Conservation (phyloP, 345 rosid genomes). For the Crucihimalaya himalaica region DNA sequence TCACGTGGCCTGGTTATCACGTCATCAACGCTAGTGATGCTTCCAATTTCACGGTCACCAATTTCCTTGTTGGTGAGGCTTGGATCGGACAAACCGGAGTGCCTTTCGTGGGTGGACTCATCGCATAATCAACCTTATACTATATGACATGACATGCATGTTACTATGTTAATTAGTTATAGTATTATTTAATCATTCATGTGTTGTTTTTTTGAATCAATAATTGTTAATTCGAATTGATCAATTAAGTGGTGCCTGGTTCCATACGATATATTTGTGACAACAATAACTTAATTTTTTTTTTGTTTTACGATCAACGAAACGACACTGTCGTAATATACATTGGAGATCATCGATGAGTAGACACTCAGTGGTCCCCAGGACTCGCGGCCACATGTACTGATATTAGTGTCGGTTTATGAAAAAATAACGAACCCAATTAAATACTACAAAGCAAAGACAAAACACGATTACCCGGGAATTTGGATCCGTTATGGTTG, state of each 20-base stretch:
- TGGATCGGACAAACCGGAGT: slow-evolving; percentile 74
- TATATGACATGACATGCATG: background rate
- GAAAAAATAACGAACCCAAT: slow-evolving; percentile 3
- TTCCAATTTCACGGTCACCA: slow-evolving; percentile 62
- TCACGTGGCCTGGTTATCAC: slow-evolving; percentile 76
- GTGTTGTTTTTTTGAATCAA: slow-evolving; percentile 23
- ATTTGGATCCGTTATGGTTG: slow-evolving; percentile 28
- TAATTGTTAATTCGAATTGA: background rate
- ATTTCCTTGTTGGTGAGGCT: slow-evolving; percentile 60
- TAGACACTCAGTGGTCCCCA: too few relatives aligned
- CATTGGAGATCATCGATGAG: background rate
- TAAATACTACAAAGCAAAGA: slow-evolving; percentile 39
- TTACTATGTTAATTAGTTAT: slow-evolving; percentile 6
- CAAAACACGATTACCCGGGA: slow-evolving; percentile 39
- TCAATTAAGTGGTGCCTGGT: slow-evolving; percentile 23
- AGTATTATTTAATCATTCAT: slow-evolving; percentile 16
- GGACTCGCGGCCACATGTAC: background rate
- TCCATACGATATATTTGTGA: slow-evolving; percentile 2
- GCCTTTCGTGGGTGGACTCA: slow-evolving; percentile 49
- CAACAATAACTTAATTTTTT: background rate
- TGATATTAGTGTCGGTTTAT: slow-evolving; percentile 1
- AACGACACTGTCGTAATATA: background rate
- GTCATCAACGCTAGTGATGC: slow-evolving; percentile 64
- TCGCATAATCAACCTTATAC: slow-evolving; percentile 21
- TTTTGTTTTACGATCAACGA: background rate